Percentiles rank a stretch among this genome's conserved stretches.
Evolutionary conservation across 345 rosid species (phyloP).

Genomic region (Mangifera indica): DNA sequence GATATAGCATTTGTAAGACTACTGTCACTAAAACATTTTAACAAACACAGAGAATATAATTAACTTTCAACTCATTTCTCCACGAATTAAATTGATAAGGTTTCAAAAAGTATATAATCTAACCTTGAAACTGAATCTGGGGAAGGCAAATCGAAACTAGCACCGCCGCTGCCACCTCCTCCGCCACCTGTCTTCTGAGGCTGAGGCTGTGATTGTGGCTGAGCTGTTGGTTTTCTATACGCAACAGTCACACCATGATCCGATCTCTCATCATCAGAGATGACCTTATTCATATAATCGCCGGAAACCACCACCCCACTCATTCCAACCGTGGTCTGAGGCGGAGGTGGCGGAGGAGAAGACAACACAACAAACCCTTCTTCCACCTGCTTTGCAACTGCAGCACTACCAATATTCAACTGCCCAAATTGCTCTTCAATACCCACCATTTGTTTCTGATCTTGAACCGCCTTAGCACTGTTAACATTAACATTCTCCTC

Average conservation of each 20-base stretch:
- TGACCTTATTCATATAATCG: constrained; percentile 51
- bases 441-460: constrained; percentile 53
- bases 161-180: constrained; percentile 40
- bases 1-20: constrained; percentile 63
- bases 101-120: neutral
- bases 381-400: constrained; percentile 51
- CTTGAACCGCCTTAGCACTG: constrained; percentile 30
- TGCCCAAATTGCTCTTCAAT: constrained; percentile 84
- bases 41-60: constrained; percentile 25
- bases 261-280: constrained; percentile 93
- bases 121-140: constrained; percentile 98
- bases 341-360: constrained; percentile 56
- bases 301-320: constrained; percentile 44
- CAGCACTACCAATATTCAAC: constrained; percentile 34
- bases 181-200: constrained; percentile 47
- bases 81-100: neutral
- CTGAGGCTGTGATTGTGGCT: constrained; percentile 47
- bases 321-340: constrained; percentile 36
- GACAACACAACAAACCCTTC: constrained; percentile 52
- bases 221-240: constrained; percentile 48
- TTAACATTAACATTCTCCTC: constrained; percentile 47
- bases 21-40: constrained; percentile 63
- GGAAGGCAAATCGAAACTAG: constrained; percentile 65
- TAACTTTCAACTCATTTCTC: constrained; percentile 31
- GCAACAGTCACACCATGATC: constrained; percentile 67